Evolutionary conservation across 176 grass and related monocot species (phyloP).

Genomic region (Melocanna baccifera): DNA sequence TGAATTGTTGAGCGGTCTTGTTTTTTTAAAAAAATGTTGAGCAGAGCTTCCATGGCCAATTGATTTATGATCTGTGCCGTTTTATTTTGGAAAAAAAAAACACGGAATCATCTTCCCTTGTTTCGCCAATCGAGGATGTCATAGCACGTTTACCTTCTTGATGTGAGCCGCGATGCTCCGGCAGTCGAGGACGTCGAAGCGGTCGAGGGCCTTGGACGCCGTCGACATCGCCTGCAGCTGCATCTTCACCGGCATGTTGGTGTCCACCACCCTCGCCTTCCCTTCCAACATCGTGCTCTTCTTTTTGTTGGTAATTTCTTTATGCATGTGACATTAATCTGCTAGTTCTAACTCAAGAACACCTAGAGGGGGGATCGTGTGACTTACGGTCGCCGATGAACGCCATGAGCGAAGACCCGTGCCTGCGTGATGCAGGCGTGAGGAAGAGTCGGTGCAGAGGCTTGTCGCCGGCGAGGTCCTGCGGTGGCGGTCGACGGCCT

Average conservation of each 20-base stretch:
- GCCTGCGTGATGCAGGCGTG: too few species aligned
- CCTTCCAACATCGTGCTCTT: constrained; percentile 68
- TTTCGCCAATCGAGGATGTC: background rate
- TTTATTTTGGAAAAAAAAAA: background rate
- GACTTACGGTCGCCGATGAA: too few species aligned
- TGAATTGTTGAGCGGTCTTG: background rate
- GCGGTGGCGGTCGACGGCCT: too few species aligned
- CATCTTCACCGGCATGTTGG: constrained; percentile 96
- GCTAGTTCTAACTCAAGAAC: too few species aligned
- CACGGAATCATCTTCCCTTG: background rate
- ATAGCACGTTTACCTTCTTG: constrained; percentile 57
- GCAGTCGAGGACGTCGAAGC: constrained; percentile 85
- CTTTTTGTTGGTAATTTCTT: too few species aligned
- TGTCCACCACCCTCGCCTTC: constrained; percentile 89
- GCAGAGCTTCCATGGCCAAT: background rate
- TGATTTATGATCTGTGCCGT: background rate
- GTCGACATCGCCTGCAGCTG: constrained; percentile 78
- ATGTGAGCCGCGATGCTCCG: constrained; percentile 77
- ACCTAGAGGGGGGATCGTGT: too few species aligned
- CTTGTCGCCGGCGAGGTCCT: too few species aligned
- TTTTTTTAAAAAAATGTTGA: background rate
- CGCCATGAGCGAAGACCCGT: too few species aligned
- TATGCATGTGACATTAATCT: too few species aligned
- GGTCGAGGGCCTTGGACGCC: constrained; percentile 81
- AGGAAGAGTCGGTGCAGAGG: too few species aligned